These are phyloP conservation scores for Ogataea hybrid DNA, from an alignment of 1,139 yeast genomes.

Conservation along the genomic window DNA sequence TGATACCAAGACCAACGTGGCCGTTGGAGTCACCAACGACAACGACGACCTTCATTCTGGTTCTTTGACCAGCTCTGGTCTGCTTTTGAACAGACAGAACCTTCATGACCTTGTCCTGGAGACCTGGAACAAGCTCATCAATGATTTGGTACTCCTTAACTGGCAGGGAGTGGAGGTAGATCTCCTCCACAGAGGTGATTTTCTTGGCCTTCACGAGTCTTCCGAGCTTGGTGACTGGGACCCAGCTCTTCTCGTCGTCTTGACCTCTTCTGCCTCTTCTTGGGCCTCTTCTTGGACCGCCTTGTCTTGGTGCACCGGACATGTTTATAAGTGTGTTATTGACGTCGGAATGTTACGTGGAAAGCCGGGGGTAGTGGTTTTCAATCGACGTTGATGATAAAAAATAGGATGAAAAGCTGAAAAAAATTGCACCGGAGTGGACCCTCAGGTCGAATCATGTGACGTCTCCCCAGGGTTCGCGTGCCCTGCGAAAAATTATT, in stretches of 20 bases:
- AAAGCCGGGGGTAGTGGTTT: constrained; percentile 90
- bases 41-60: constrained; percentile 99
- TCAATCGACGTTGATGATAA: constrained; percentile 56
- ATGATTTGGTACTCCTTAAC: constrained; percentile 99
- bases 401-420: neutral
- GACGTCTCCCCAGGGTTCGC: neutral
- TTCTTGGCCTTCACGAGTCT: constrained; percentile 99
- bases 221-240: constrained; percentile 99
- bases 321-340: constrained; percentile 34
- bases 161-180: constrained; percentile 99
- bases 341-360: constrained; percentile 84
- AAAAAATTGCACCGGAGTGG: neutral
- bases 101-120: constrained; percentile 99
- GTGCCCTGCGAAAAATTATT: constrained; percentile 1
- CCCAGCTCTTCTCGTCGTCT: constrained; percentile 98
- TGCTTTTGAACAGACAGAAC: constrained; percentile 99
- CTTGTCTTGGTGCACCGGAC: constrained; percentile 56
- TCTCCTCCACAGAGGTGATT: constrained; percentile 95
- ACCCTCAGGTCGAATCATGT: neutral
- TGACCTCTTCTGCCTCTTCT: constrained; percentile 73
- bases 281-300: constrained; percentile 48
- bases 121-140: constrained; percentile 93
- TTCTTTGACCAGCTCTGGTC: constrained; percentile 99
- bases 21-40: constrained; percentile 99
- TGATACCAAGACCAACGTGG: constrained; percentile 99